A percentile compares a stretch with the other conserved stretches of the same genome.
Evolutionary conservation across 768 basidiomycete species (phyloP).

Genomic region (Suillus hirtellus): DNA sequence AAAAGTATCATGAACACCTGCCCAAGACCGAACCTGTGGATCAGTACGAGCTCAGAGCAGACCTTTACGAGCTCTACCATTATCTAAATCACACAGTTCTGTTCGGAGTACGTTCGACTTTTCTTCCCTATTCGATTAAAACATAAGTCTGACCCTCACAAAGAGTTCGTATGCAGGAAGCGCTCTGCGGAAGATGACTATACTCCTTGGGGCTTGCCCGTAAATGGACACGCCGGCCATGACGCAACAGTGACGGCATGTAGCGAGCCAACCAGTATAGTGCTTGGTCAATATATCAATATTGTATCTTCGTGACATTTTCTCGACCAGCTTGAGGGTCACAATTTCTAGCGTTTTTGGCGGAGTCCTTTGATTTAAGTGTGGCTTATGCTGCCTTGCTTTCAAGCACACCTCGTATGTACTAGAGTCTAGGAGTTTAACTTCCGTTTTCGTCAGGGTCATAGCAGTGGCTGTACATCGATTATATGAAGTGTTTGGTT

Average conservation of each 20-base stretch:
- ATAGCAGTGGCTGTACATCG: constrained; percentile 1
- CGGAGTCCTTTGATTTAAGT: neutral
- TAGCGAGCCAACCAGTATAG: neutral
- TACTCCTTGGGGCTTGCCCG: constrained; percentile 39
- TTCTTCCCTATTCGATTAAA: neutral
- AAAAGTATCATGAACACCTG: constrained; percentile 59
- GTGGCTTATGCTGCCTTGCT: neutral
- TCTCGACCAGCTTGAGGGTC: neutral
- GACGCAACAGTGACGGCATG: no score
- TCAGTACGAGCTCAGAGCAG: constrained; percentile 62
- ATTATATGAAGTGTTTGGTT: neutral
- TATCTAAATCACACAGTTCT: constrained; percentile 80
- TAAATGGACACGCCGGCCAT: neutral
- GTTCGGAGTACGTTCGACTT: constrained; percentile 60
- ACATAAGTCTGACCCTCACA: neutral
- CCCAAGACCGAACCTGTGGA: constrained; percentile 66
- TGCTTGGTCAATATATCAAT: neutral
- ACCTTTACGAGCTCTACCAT: constrained; percentile 80
- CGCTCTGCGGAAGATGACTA: constrained; percentile 49
- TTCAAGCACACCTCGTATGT: neutral
- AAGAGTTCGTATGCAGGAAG: constrained; percentile 54
- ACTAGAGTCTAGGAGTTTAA: neutral
- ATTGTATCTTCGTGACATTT: neutral
- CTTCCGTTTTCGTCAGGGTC: neutral
- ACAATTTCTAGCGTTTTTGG: neutral